Evolutionary conservation across 768 basidiomycete species (phyloP).

Genomic region (Kwoniella sp.): DNA sequence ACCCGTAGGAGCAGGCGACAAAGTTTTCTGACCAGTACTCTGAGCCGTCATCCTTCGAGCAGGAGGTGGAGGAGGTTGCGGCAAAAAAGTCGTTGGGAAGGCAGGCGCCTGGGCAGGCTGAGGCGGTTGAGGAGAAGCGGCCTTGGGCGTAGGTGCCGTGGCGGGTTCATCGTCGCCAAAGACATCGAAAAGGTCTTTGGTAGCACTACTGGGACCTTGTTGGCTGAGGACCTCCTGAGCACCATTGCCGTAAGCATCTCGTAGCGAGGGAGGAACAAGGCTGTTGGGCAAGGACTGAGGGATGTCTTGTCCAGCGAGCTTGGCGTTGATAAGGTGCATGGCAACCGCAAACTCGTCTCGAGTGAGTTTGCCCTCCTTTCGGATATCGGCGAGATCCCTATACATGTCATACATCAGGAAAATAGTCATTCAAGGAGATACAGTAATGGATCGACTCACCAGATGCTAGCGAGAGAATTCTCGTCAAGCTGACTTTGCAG

Average conservation of each 20-base stretch:
- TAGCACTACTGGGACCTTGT: slow-evolving; percentile 53
- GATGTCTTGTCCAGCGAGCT: slow-evolving; percentile 75
- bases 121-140: slow-evolving; percentile 14
- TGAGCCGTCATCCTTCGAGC: slow-evolving; percentile 21
- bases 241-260: slow-evolving; percentile 57
- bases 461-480: slow-evolving; percentile 82
- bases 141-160: slow-evolving; percentile 24
- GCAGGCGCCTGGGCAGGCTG: slow-evolving; percentile 12
- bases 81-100: slow-evolving; percentile 25
- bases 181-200: slow-evolving; percentile 57
- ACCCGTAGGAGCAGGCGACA: slow-evolving; percentile 58
- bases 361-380: slow-evolving; percentile 80
- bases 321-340: slow-evolving; percentile 86
- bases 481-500: slow-evolving; percentile 81
- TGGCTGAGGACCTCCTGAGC: slow-evolving; percentile 34
- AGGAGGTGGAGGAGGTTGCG: slow-evolving; percentile 29
- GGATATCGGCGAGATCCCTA: slow-evolving; percentile 92
- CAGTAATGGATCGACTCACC: slow-evolving; percentile 63
- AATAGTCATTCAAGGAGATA: neutral
- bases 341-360: slow-evolving; percentile 94
- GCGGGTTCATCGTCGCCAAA: slow-evolving; percentile 43
- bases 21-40: slow-evolving; percentile 29
- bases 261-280: slow-evolving; percentile 81
- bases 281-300: slow-evolving; percentile 66
- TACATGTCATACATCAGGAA: neutral